Evolutionary conservation across 768 basidiomycete genomes (phyloP), one percentile per base, ranked within the genome.

Genomic region (Termitomyces sp.): DNA sequence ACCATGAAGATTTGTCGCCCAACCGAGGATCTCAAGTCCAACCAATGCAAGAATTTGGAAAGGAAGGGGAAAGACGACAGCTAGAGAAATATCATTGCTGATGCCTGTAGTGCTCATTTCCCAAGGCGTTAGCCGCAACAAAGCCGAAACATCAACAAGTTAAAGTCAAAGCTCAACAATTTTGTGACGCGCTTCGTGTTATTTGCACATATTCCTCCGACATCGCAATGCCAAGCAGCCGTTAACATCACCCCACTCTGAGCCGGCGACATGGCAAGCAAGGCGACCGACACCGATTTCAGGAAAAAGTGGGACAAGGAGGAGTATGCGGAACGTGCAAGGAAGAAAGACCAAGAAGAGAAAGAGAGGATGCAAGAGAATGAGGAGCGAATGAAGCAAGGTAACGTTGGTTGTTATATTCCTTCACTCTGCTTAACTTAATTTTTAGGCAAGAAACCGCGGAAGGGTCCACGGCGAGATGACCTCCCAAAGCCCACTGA

Each of bases 271-370:
- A 72, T 76, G 53, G 74, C 75, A 24, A 70, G 70, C 58, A 76
- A 77, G 53, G 77, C 80, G 32, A 66, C 74, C 17, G 88, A 90
- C 69, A 88, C 87, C 10, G 87, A 88, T 68, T 89, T 90, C 62
- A 73, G 93, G 46, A 88, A 87, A 72, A 92, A 87, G 77, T 98
- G 95, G 94, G 90, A 97, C 76, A 93, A 93, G 73, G 87, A 94
- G 66, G 91, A 90, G 67, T 92, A 87, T 72, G 82, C 87, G 14
- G 90, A 93, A 66, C 81, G 81, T 55, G 95, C 94, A 10, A 85
- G 84, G 68, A 84, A 85, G 65, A 88, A 85, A 65, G 92, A 94
- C 63, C 70, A 78, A 32, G 90, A 92, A 58, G 89, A 91, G 65
- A 77, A 81, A 57, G 87, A 91, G 59, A 78, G 88, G 17, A 92